phyloP scores from a whole-genome alignment of 176 grass and related monocot species.

The Areca catechu region DNA sequence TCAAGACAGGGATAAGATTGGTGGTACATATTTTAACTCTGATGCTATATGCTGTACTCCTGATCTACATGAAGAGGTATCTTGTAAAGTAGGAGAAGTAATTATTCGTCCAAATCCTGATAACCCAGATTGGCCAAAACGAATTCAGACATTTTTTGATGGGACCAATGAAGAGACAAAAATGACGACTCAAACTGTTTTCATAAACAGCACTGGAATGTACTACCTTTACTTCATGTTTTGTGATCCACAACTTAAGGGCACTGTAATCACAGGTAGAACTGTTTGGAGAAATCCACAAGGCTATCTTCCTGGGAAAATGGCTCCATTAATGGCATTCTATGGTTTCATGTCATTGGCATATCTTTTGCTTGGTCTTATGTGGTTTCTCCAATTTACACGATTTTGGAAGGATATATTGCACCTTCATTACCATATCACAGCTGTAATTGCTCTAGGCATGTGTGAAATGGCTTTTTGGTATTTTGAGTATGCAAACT shows the following conservation, averaged over 20 bases:
- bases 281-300: slow-evolving; percentile 98
- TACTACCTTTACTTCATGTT: slow-evolving; percentile 99
- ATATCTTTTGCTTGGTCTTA: slow-evolving; percentile 83
- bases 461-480: slow-evolving; percentile 99
- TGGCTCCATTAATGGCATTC: slow-evolving; percentile 91
- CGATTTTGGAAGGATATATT: slow-evolving; percentile 79
- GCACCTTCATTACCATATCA: slow-evolving; percentile 96
- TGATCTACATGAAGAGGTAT: slow-evolving; percentile 54
- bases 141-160: slow-evolving; percentile 93
- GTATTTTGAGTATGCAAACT: slow-evolving; percentile 97
- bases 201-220: slow-evolving; percentile 86
- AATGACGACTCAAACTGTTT: slow-evolving; percentile 52
- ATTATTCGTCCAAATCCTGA: slow-evolving; percentile 86
- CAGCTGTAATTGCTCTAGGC: slow-evolving; percentile 89
- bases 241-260: slow-evolving; percentile 78
- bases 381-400: slow-evolving; percentile 93
- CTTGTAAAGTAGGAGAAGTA: slow-evolving; percentile 78
- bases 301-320: slow-evolving; percentile 98
- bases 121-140: slow-evolving; percentile 74
- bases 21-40: slow-evolving; percentile 74
- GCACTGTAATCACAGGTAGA: slow-evolving; percentile 67
- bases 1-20: slow-evolving; percentile 91
- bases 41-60: slow-evolving; percentile 85
- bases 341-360: slow-evolving; percentile 95
- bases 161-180: slow-evolving; percentile 51